A percentile compares a stretch with the other conserved stretches of the same genome.
phyloP scores from a whole-genome alignment of 129 eudicot genomes.

The Lactuca saligna region DNA sequence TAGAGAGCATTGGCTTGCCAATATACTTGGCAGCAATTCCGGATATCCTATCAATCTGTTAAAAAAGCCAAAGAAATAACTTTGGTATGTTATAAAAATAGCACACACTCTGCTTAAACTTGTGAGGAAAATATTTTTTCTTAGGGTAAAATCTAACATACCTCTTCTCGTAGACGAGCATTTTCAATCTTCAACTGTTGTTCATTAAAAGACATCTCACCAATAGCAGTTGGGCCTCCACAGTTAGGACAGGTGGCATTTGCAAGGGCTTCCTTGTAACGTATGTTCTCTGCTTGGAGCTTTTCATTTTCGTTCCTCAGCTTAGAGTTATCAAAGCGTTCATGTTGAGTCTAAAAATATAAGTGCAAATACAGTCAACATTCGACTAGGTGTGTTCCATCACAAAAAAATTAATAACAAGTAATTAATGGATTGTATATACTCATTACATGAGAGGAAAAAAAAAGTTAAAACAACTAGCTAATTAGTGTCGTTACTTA shows the following conservation, averaged over 20 bases:
- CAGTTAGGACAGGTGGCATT: conserved; percentile 87
- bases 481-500: not conserved
- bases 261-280: conserved; percentile 81
- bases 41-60: conserved; percentile 86
- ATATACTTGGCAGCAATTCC: conserved; percentile 91
- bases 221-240: conserved; percentile 89
- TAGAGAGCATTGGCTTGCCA: conserved; percentile 73
- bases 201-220: conserved; percentile 95
- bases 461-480: not conserved
- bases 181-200: conserved; percentile 89
- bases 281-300: conserved; percentile 81
- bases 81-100: not conserved
- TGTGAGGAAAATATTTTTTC: not conserved
- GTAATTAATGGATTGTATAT: not conserved
- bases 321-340: conserved; percentile 78
- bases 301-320: conserved; percentile 82
- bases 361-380: not conserved
- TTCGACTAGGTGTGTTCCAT: no score
- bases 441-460: conserved; percentile 1
- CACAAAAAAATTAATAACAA: no score
- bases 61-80: not conserved
- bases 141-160: conserved; percentile 20
- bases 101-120: not conserved
- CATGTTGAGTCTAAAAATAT: conserved; percentile 75
- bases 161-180: conserved; percentile 93